Evolutionary conservation across 306 rosid species (phyloP), one percentile per base, ranked within the genome.

Genomic region (Vigna unguiculata): DNA sequence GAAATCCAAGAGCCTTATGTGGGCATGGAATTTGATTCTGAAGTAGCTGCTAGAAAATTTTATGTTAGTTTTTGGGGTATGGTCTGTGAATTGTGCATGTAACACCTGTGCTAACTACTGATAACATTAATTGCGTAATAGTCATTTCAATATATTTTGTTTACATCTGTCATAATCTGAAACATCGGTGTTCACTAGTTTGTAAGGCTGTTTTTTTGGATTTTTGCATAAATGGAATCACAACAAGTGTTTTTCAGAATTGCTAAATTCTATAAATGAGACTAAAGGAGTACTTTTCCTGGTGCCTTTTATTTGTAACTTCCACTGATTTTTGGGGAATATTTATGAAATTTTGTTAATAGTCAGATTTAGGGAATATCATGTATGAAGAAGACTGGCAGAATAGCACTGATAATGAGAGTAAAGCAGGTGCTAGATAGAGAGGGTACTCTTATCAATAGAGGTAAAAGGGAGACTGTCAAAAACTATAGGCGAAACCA

Each of bases 1-100:
- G 79, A 82, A 36, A 28, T 76, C 73, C 69, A 62, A 28, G 96
- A 91, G 74, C 98, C 98, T 4, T 85, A 77, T 83, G 91, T 91
- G 63, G 97, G 98, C 60, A 84, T 94, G 98, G 97, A 90, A 69
- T 94, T 94, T 75, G 90, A 89, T 77, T 86, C 94, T 10, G 97
- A 94, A 86, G 97, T 90, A 53, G 86, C 69, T 53, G 97, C 98
- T n/a, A 84, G 84, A 83, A 84, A 77, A 22, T 91, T 85, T 48
- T 94, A 94, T 28, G 32, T 28, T 28, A 95, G 87, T 32, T 11
- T 64, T 25, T 19, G 32, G 78, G 10, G 24, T 71, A 21, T 83
- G 62, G 53, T 79, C 51, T 48, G 20, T 54, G 75, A 71, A 21
- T 36, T 48, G 47, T 34, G 59, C 41, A 17, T 46, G 51, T 41